Conservation (phyloP, 2,329 filamentous ascomycete species). For the Pseudonectria foliicola region DNA sequence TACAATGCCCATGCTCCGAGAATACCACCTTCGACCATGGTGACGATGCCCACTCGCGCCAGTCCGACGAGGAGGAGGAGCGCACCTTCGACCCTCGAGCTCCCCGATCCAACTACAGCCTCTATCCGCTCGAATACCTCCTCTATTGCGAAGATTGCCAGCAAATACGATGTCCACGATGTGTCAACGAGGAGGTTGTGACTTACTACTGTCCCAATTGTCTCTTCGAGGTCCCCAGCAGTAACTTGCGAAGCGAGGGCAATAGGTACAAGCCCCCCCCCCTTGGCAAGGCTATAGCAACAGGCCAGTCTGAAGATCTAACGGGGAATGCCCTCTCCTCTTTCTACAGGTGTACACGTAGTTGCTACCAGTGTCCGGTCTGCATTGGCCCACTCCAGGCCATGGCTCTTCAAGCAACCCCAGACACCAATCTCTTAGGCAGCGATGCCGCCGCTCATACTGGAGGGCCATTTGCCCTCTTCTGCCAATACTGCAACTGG, state of each 20-base stretch:
- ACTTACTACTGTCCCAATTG: slow-evolving; percentile 95
- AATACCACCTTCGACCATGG: slow-evolving; percentile 28
- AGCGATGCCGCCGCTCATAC: slow-evolving; percentile 30
- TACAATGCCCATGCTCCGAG: slow-evolving; percentile 59
- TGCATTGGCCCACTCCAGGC: slow-evolving; percentile 77
- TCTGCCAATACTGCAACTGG: slow-evolving; percentile 91
- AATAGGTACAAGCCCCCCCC: slow-evolving; percentile 60
- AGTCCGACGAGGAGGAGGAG: slow-evolving; percentile 60
- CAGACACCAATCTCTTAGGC: slow-evolving; percentile 37
- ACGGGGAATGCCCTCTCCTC: slow-evolving; percentile 7
- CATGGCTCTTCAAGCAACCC: slow-evolving; percentile 56
- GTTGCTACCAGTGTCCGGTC: slow-evolving; percentile 90
- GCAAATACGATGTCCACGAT: slow-evolving; percentile 88
- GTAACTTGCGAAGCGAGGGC: slow-evolving; percentile 83
- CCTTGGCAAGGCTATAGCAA: background rate
- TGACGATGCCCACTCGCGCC: slow-evolving; percentile 20
- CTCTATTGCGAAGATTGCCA: slow-evolving; percentile 97
- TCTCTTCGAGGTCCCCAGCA: slow-evolving; percentile 91
- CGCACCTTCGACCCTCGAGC: slow-evolving; percentile 79
- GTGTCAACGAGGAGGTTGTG: slow-evolving; percentile 86
- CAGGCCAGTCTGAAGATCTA: slow-evolving; percentile 6
- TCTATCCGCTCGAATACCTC: slow-evolving; percentile 89
- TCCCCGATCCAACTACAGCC: slow-evolving; percentile 78
- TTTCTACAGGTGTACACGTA: slow-evolving; percentile 68
- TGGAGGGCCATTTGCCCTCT: slow-evolving; percentile 63